Percentiles rank a stretch among this genome's conserved stretches.
Conservation (phyloP, 2,329 filamentous ascomycete genomes). For the Beauveria caledonica region DNA sequence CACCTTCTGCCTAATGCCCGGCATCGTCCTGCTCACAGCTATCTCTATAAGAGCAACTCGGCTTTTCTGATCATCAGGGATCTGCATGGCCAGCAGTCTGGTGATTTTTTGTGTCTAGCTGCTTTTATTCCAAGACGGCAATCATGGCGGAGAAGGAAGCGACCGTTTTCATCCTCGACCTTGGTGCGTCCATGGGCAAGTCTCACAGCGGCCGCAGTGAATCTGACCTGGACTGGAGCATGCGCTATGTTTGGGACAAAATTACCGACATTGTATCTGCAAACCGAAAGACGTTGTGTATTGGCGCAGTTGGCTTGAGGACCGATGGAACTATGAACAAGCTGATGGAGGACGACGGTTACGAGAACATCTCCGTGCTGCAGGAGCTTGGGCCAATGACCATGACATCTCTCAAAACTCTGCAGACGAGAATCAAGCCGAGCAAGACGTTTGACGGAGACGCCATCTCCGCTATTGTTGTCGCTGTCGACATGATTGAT, state of each 20-base stretch:
- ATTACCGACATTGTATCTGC: conserved; percentile 60
- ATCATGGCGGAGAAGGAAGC: conserved; percentile 89
- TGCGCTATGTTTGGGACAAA: conserved; percentile 94
- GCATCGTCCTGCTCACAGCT: not conserved
- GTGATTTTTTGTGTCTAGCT: not conserved
- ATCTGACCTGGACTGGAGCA: conserved; percentile 78
- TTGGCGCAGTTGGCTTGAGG: conserved; percentile 73
- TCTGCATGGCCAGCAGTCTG: not conserved
- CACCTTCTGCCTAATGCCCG: conserved; percentile 12
- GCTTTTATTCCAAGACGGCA: not conserved
- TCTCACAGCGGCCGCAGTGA: conserved; percentile 61
- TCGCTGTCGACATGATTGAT: conserved; percentile 81
- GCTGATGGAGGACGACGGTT: conserved; percentile 61
- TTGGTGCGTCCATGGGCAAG: conserved; percentile 77
- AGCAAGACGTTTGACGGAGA: conserved; percentile 67
- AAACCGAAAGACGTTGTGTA: conserved; percentile 58
- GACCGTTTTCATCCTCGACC: conserved; percentile 83
- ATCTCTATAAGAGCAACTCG: not conserved
- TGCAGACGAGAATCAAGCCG: conserved; percentile 57
- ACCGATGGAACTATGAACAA: conserved; percentile 70
- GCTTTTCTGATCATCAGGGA: not conserved
- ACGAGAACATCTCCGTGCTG: conserved; percentile 73
- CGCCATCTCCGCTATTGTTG: conserved; percentile 75
- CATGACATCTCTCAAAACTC: conserved; percentile 59
- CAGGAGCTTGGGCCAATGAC: conserved; percentile 54